A percentile compares a stretch with the other conserved stretches of the same genome.
phyloP scores from a whole-genome alignment of 2,329 filamentous ascomycete species.

The Fusarium graminum region DNA sequence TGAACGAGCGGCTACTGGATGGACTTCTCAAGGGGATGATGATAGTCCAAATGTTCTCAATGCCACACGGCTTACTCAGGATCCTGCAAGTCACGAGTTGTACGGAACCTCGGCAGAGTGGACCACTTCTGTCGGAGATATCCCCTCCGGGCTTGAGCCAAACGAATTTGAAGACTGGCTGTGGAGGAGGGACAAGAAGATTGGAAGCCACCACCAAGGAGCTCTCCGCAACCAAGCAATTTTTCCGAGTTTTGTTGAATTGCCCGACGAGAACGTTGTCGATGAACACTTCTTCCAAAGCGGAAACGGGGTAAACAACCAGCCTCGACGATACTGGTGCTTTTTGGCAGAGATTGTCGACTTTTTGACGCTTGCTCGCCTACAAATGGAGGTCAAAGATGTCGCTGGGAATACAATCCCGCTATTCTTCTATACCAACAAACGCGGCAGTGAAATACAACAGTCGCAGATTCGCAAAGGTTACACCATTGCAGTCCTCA shows the following conservation, averaged over 20 bases:
- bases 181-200: not conserved
- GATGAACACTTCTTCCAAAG: not conserved
- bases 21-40: not conserved
- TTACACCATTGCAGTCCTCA: constrained; percentile 1
- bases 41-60: not conserved
- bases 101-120: not conserved
- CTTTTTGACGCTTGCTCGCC: not conserved
- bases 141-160: not conserved
- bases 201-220: rapidly evolving
- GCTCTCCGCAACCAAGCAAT: not conserved
- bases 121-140: not conserved
- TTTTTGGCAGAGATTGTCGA: not conserved
- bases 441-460: not conserved
- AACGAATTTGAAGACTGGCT: not conserved
- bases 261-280: rapidly evolving
- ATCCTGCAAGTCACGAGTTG: not conserved
- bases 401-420: not conserved
- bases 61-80: not conserved
- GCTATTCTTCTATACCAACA: not conserved
- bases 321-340: constrained; percentile 1
- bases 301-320: not conserved
- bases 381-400: not conserved
- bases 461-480: not conserved
- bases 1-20: constrained; percentile 2
- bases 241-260: not conserved